Percentiles rank a stretch among this genome's conserved stretches.
Evolutionary conservation across 768 basidiomycete species (phyloP).

Genomic region (Phanerochaete carnosa): DNA sequence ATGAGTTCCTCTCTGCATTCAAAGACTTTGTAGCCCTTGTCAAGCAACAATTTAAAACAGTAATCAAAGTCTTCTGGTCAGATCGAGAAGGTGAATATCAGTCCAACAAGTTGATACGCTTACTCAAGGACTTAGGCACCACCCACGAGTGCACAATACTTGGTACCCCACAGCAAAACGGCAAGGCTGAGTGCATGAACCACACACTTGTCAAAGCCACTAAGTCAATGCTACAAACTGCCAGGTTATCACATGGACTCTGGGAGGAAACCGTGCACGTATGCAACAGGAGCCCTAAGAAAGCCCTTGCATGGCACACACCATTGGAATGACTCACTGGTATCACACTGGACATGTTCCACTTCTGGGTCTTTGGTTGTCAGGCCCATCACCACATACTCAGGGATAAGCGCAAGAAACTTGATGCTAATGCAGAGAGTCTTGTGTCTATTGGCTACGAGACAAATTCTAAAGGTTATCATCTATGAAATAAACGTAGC

Average conservation of each 20-base stretch:
- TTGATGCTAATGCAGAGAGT: constrained; percentile 6
- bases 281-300: constrained; percentile 13
- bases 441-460: constrained; percentile 23
- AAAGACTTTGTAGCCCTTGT: constrained; percentile 22
- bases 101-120: constrained; percentile 18
- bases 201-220: constrained; percentile 20
- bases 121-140: constrained; percentile 32
- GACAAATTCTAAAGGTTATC: constrained; percentile 16
- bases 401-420: constrained; percentile 15
- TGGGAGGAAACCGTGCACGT: constrained; percentile 26
- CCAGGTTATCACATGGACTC: constrained; percentile 17
- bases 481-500: constrained; percentile 1
- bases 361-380: constrained; percentile 23
- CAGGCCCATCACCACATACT: constrained; percentile 17
- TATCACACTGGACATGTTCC: constrained; percentile 6
- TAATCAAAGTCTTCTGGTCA: constrained; percentile 27
- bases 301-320: constrained; percentile 10
- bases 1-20: constrained; percentile 12
- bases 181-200: constrained; percentile 32
- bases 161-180: constrained; percentile 42
- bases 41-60: constrained; percentile 21
- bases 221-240: constrained; percentile 22
- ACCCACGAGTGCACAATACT: constrained; percentile 34
- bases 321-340: constrained; percentile 12
- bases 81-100: constrained; percentile 30